Evolutionary conservation across 805 yeast species (phyloP).

Genomic region (Saturnispora quitensis): DNA sequence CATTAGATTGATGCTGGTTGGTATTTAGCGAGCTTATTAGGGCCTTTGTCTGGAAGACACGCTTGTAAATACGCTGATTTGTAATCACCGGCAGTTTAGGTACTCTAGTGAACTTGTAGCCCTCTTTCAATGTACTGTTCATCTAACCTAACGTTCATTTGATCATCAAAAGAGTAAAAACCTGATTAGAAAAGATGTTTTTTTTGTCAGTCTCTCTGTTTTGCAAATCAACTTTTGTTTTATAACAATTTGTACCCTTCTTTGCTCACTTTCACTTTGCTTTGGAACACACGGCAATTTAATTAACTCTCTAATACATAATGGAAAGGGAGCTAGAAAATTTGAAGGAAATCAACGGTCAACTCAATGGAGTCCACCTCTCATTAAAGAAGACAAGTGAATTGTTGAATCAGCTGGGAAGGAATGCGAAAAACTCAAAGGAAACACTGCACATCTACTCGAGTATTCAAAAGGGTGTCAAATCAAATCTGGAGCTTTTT

Average conservation of each 20-base stretch:
- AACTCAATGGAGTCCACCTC: background rate
- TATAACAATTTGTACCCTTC: background rate
- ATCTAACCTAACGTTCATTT: background rate
- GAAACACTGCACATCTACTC: constrained; percentile 1
- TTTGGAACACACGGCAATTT: background rate
- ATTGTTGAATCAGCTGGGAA: background rate
- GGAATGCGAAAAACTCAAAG: constrained; percentile 1
- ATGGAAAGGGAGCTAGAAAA: constrained; percentile 6
- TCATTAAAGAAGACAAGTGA: background rate
- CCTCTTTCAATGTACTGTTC: background rate
- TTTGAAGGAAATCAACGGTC: background rate
- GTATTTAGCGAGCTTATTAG: background rate
- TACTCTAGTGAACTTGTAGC: background rate
- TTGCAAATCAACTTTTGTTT: background rate
- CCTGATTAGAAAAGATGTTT: background rate
- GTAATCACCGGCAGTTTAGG: background rate
- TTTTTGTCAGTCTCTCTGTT: background rate
- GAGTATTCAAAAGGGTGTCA: background rate
- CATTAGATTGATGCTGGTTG: background rate
- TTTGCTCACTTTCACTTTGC: too few relatives aligned
- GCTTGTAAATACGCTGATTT: background rate
- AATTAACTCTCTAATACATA: background rate
- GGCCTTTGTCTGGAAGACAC: background rate
- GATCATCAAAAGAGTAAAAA: background rate
- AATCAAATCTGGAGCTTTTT: constrained; percentile 1